Evolutionary conservation across 768 basidiomycete species (phyloP).

Genomic region (Rhodocollybia butyracea): DNA sequence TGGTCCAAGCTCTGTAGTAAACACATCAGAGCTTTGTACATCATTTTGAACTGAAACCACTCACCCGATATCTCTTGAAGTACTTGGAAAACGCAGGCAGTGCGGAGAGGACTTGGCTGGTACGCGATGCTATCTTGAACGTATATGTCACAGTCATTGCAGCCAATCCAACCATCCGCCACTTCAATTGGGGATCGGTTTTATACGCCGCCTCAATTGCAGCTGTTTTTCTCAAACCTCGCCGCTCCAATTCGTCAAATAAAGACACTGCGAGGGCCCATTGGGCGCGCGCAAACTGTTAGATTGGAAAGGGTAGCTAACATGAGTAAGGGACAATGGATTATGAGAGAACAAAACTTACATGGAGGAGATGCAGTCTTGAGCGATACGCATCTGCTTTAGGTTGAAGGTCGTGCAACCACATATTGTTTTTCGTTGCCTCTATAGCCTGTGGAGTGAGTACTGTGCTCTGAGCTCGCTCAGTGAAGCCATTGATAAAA

Average conservation of each 20-base stretch:
- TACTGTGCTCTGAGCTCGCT: not conserved
- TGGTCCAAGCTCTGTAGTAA: not conserved
- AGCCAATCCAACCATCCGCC: not conserved
- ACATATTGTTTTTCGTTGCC: not conserved
- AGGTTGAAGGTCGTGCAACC: not conserved
- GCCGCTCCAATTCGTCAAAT: not conserved
- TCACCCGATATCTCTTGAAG: not conserved
- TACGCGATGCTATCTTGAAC: not conserved
- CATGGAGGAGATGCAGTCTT: not conserved
- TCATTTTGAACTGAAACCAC: not conserved
- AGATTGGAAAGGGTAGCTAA: too few species aligned
- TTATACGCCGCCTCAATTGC: not conserved
- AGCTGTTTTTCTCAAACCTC: not conserved
- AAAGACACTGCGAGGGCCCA: not conserved
- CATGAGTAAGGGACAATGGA: not conserved
- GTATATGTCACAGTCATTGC: not conserved
- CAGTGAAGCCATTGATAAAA: not conserved
- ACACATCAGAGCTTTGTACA: not conserved
- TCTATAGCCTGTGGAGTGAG: not conserved
- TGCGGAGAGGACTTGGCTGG: not conserved
- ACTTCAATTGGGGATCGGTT: not conserved
- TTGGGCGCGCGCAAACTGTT: not conserved
- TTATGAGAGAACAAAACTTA: not conserved
- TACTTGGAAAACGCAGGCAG: not conserved
- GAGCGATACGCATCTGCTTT: not conserved